phyloP scores from a whole-genome alignment of 768 basidiomycete species.

The Mycena pura region DNA sequence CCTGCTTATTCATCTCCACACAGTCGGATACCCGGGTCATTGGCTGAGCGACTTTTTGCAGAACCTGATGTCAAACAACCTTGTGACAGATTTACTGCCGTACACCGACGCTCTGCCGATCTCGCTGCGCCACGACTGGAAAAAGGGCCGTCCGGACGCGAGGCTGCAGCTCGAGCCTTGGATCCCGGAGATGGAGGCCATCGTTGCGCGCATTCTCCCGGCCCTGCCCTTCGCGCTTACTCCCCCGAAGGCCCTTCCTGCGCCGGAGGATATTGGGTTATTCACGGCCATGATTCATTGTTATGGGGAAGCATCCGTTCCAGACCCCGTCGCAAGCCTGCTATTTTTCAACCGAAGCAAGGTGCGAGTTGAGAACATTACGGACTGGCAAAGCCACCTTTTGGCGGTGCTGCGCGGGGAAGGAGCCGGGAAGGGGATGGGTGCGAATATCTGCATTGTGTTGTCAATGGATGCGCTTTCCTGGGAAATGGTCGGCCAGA shows the following conservation, averaged over 20 bases:
- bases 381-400: background rate
- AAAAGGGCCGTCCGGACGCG: background rate
- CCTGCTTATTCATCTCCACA: slow-evolving; percentile 38
- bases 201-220: background rate
- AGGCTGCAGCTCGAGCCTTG: background rate
- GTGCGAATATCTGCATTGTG: background rate
- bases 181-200: background rate
- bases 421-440: background rate
- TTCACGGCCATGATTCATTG: background rate
- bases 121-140: background rate
- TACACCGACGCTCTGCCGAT: slow-evolving; percentile 22
- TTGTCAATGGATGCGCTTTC: background rate
- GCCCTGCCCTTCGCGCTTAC: background rate
- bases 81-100: slow-evolving; percentile 32
- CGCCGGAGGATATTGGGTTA: background rate
- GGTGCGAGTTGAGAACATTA: background rate
- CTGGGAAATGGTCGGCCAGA: background rate
- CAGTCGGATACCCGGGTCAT: slow-evolving; percentile 43
- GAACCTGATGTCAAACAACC: slow-evolving; percentile 31
- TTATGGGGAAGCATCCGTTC: background rate
- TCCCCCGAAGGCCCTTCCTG: background rate
- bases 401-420: background rate
- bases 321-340: background rate
- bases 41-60: slow-evolving; percentile 42
- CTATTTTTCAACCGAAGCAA: background rate